Evolutionary conservation across 306 rosid genomes (phyloP).

Genomic region (Prunus salicina): DNA sequence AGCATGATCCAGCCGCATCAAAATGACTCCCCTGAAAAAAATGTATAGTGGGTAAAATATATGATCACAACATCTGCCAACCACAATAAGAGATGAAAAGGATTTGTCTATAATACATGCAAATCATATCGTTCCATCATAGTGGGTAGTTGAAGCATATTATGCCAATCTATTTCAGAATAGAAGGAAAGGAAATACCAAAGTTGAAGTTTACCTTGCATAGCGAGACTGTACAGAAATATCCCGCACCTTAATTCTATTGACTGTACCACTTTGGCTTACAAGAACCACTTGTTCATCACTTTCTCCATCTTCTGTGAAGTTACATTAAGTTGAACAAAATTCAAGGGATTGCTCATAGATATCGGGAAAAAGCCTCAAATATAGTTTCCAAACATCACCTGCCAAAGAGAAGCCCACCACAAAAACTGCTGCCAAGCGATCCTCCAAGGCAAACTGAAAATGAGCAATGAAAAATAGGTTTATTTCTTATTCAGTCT

Average conservation of each 20-base stretch:
- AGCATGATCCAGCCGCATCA: conserved; percentile 83
- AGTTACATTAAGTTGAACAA: background rate
- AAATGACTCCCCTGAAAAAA: conserved; percentile 76
- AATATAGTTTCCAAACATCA: conserved; percentile 19
- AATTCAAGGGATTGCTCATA: background rate
- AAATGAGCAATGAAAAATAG: conserved; percentile 7
- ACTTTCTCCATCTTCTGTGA: conserved; percentile 91
- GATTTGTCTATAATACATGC: background rate
- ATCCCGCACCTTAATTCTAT: conserved; percentile 94
- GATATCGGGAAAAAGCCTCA: background rate
- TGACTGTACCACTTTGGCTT: conserved; percentile 95
- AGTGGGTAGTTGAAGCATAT: background rate
- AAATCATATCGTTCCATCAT: background rate
- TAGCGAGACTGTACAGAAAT: conserved; percentile 91
- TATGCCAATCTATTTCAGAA: background rate
- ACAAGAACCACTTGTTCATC: conserved; percentile 98
- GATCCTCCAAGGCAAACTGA: conserved; percentile 80
- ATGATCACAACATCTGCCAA: background rate
- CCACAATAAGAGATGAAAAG: conserved; percentile 1
- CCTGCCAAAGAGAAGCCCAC: conserved; percentile 91
- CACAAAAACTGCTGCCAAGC: conserved; percentile 86
- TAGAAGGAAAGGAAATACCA: conserved; percentile 6
- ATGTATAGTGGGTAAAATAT: background rate
- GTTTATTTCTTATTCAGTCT: no score
- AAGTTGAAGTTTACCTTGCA: conserved; percentile 59